These are phyloP conservation scores for Arthrocladium fulminans DNA, from an alignment of 2,329 filamentous ascomycete genomes.

Conservation along the genomic window DNA sequence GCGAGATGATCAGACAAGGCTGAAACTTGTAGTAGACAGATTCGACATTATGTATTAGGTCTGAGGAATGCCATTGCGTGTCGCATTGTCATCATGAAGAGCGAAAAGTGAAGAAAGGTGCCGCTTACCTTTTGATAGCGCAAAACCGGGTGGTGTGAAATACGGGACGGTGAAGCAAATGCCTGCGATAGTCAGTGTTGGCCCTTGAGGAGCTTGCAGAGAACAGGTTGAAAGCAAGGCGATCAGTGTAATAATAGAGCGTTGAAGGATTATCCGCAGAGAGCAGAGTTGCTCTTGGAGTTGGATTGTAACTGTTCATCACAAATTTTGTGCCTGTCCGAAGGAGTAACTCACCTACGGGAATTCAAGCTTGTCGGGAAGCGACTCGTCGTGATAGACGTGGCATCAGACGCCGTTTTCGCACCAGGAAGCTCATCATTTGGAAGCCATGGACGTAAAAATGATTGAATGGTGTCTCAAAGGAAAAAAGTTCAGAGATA, in stretches of 20 bases:
- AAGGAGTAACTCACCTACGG: neutral
- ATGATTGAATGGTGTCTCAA: too few relatives aligned
- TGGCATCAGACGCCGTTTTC: too few relatives aligned
- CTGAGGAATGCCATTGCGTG: slow-evolving; percentile 62
- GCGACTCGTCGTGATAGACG: too few relatives aligned
- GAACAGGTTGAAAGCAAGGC: slow-evolving; percentile 8
- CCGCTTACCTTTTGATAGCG: slow-evolving; percentile 7
- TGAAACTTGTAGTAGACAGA: slow-evolving; percentile 57
- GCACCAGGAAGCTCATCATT: too few relatives aligned
- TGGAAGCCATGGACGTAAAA: too few relatives aligned
- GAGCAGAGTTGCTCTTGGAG: slow-evolving; percentile 40
- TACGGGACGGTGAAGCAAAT: neutral
- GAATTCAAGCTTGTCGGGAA: neutral
- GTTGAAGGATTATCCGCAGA: slow-evolving; percentile 40
- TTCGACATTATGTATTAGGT: slow-evolving; percentile 57
- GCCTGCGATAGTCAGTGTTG: slow-evolving; percentile 6
- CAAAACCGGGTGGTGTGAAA: neutral
- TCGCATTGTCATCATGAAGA: slow-evolving; percentile 53
- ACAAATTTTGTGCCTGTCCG: neutral
- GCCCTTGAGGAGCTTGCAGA: slow-evolving; percentile 1
- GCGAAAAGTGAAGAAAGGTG: slow-evolving; percentile 1
- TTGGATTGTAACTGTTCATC: slow-evolving; percentile 43
- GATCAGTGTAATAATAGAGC: slow-evolving; percentile 52
- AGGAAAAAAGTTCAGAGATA: neutral
- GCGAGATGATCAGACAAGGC: slow-evolving; percentile 52